A percentile compares a stretch with the other conserved stretches of the same genome.
phyloP scores from a whole-genome alignment of 768 basidiomycete genomes.

The Tricholoma furcatifolium region DNA sequence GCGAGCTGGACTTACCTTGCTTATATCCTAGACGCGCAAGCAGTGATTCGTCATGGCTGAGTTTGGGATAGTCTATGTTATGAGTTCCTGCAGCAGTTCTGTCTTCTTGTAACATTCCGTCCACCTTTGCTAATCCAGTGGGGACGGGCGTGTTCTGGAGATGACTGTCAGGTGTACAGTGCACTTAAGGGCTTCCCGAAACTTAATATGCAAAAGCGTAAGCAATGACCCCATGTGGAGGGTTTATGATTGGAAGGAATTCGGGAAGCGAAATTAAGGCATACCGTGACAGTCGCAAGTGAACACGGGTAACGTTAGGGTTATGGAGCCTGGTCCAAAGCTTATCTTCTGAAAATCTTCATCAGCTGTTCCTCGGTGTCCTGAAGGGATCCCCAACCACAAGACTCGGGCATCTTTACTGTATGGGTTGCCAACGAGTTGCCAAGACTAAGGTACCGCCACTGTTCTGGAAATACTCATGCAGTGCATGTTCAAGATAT shows the following conservation, averaged over 20 bases:
- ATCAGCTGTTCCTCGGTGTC: not conserved
- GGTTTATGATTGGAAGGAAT: slow-evolving; percentile 12
- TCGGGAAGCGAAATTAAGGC: slow-evolving; percentile 10
- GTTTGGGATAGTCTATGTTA: not conserved
- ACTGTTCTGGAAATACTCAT: no score
- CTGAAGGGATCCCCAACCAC: not conserved
- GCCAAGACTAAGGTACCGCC: no score
- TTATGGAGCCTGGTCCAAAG: not conserved
- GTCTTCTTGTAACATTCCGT: slow-evolving; percentile 14
- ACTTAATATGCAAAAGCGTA: no score
- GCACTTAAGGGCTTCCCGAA: no score
- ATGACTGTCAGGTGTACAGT: no score
- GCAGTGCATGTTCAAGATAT: no score
- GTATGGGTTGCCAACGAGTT: no score
- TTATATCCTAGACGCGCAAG: slow-evolving; percentile 22
- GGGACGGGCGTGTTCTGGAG: not conserved
- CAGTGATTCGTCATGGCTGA: slow-evolving; percentile 16
- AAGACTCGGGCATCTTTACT: no score
- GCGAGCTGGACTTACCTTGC: slow-evolving; percentile 13
- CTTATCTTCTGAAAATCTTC: not conserved
- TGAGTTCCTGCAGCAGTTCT: not conserved
- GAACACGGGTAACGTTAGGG: slow-evolving; percentile 1
- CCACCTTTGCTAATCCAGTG: not conserved
- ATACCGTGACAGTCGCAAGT: slow-evolving; percentile 1
- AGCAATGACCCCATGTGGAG: not conserved